Base-by-base conservation (phyloP, 2,329 filamentous ascomycete species). In the Septoria petroselini region DNA sequence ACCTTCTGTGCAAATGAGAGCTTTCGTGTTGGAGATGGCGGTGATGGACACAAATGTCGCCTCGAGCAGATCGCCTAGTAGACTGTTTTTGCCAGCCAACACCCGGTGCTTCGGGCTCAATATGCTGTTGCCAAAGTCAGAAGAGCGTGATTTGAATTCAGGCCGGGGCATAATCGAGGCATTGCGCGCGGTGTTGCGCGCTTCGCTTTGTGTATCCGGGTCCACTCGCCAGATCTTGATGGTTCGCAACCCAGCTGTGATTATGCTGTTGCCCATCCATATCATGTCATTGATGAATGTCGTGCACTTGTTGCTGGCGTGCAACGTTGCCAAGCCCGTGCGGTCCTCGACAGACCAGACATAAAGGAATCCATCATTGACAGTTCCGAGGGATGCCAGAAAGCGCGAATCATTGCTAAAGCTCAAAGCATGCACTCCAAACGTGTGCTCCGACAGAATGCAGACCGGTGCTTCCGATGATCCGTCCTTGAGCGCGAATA, bases 361-460 rank as follows among this genome's bases (percentile, higher is more conserved):
- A 66, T 91, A 95, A 15, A 98, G 76, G 65, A 94, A 97, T 1
- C 91, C 91, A 70, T 98, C 93, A 66, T 96, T 96, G 48, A 86
- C 80, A 14, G 86, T 82, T 21, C 93, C 93, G 9, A 98, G 76
- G 15, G 90, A 95, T 2, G 93, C 93, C 27, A 98, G 78, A 68
- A 86, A 95, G 57, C 80, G 85, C 9, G 87, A 88, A 67, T 96
- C 88, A 1, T 85, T 78, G 54, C 91, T 96, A 78, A 95, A 98
- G 2, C 90, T 86, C 27, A 98, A 82, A 29, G 87, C 86, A 51
- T 84, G 85, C 25, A 98, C 89, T 5, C 93, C 93, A 68, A 88
- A 94, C 1, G 83, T 85, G 70, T 98, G 93, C 65, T 98, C 93
- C 47, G 82, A 87, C 48, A 98, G 81, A 29, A 87, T 88, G 2